Base-by-base conservation (phyloP, 192 early-diverging fungal genomes). In the Backusella circina region DNA sequence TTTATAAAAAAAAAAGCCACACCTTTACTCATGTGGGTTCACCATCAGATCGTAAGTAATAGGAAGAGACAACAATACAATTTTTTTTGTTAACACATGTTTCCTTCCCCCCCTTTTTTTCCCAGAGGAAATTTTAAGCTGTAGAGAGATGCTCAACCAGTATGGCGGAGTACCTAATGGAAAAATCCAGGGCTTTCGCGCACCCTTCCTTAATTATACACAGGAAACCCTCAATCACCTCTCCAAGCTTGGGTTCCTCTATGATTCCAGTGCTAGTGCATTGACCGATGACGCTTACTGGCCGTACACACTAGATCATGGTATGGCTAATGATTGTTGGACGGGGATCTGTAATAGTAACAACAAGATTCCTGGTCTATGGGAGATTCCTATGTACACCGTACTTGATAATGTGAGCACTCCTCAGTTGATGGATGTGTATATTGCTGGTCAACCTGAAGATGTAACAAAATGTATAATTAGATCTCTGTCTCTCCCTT, bases 301-400 rank as follows among this genome's bases (percentile, higher is more conserved):
- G 90, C 90, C 90, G 18, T 91, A 90, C 71, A 91, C 90, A 0
- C 73, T 89, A 6, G 90, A 91, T 71, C 74, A 87, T 71, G 90
- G 90, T 70, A 30, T 88, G 16, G 75, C 85, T 65, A 86, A 88
- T 66, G 87, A 88, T 66, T 87, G 84, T 41, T 83, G 79, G 79
- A 84, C 67, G 18, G 83, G 83, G 37, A 57, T 73, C 38, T 90
- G 89, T 54, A 72, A 77, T 44, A 21, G 30, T 13, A 31, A 70
- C 2, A 54, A 75, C 23, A 57, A 64, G 18, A 70, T 81, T 38
- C 86, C 87, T 0, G 88, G 88, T 6, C 73, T 91, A 47, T 91
- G 87, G 86, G 88, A 91, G 77, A 84, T 91, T 32, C 88, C 89
- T 9, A 88, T 90, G 84, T 79, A 87, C 57, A 73, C 81, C 10